Percentiles rank a stretch among this genome's conserved stretches.
phyloP scores from a whole-genome alignment of 306 rosid species.

The Gynostemma pentaphyllum region DNA sequence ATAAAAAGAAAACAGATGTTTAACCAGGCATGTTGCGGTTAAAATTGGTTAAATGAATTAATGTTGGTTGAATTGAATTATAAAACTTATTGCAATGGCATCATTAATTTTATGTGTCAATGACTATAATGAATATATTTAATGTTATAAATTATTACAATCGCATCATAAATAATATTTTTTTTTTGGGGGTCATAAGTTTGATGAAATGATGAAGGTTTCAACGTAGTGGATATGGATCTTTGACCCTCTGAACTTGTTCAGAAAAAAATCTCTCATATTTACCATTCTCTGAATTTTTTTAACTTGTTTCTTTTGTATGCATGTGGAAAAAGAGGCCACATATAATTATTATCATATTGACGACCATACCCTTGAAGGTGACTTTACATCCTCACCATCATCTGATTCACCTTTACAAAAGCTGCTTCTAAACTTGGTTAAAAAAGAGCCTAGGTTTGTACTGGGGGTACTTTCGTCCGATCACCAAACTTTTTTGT shows the following conservation, averaged over 20 bases:
- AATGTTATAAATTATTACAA: too few relatives aligned
- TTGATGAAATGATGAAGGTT: too few relatives aligned
- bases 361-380: slow-evolving; percentile 70
- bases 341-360: slow-evolving; percentile 7
- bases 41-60: too few relatives aligned
- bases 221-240: not conserved
- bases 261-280: too few relatives aligned
- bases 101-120: too few relatives aligned
- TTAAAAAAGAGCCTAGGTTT: not conserved
- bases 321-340: slow-evolving; percentile 11
- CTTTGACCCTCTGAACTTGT: not conserved
- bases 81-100: too few relatives aligned
- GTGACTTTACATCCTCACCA: slow-evolving; percentile 78
- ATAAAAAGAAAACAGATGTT: too few relatives aligned
- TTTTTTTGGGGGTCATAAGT: too few relatives aligned
- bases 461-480: not conserved
- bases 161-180: too few relatives aligned
- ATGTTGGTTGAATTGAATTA: too few relatives aligned
- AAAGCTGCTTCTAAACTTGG: slow-evolving; percentile 57
- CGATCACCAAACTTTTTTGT: not conserved
- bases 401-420: slow-evolving; percentile 42
- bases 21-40: too few relatives aligned
- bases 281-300: not conserved
- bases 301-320: slow-evolving; percentile 12
- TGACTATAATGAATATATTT: too few relatives aligned